Base-by-base conservation (phyloP, 306 rosid genomes). In the Abrus pulchellus region DNA sequence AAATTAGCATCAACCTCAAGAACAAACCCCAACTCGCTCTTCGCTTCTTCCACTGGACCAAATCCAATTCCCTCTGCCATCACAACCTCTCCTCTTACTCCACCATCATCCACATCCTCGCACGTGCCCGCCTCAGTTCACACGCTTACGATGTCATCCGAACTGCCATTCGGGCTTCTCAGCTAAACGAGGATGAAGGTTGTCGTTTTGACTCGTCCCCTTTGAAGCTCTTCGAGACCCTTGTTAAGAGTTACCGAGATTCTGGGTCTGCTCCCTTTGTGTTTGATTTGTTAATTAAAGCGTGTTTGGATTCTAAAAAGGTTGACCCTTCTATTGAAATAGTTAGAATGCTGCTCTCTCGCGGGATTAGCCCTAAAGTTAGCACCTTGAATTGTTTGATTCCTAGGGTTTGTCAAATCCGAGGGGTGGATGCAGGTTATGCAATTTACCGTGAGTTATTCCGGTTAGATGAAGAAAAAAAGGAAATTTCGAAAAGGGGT, bases 191-290 rank as follows among this genome's bases (percentile, higher is more conserved):
- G 29, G 75, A 54, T 3, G 67, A 68, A 12, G 9, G 76, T 27
- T 7, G 45, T 27, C 38, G 63, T 53, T 80, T 38, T 1, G 55
- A 48, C 6, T 55, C 90, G 3, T 54, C 66, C 6, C 90, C 94
- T 0, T 13, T 89, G 83, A 84, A 83, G 80, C 83, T 94, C 55
- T 94, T 94, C 7, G 76, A 91, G 59, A 57, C 86, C 40, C 93
- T 94, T 1, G 89, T 87, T 3, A 91, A 50, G 68, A 87, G 91
- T 27, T 94, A 92, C 55, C 83, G 72, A 27, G 83, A 74, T 53
- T 91, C 92, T 53, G 94, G 85, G 0, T 94, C 97, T 6, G 90
- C 97, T 5, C 97, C 97, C 0, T 94, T 94, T 55, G 94, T 94
- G 38, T 91, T 94, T 30, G 94, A 91, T 83, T 83, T 90, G 69